Percentiles rank a stretch among this genome's conserved stretches.
Conservation (phyloP, 257 asterid species). For the Fraxinus pennsylvanica region DNA sequence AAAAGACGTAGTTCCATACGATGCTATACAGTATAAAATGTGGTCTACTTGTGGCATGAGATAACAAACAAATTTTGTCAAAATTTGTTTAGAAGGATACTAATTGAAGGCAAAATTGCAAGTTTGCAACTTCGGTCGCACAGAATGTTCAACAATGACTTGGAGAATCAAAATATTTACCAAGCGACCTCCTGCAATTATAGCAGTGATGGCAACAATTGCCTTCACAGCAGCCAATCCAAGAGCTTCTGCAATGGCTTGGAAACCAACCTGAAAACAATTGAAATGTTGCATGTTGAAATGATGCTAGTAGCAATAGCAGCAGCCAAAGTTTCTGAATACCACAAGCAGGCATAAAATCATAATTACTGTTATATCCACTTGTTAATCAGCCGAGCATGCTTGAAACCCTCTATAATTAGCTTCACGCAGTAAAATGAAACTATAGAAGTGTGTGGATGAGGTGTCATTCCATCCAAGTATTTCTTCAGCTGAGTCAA, state of each 20-base stretch:
- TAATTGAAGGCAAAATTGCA: slow-evolving; percentile 15
- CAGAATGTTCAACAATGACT: slow-evolving; percentile 25
- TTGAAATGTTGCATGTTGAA: slow-evolving; percentile 12
- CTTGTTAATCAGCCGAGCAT: slow-evolving; percentile 20
- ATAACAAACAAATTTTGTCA: not conserved
- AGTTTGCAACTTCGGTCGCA: slow-evolving; percentile 23
- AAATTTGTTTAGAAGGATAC: slow-evolving; percentile 16
- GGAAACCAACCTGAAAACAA: slow-evolving; percentile 76
- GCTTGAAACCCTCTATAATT: slow-evolving; percentile 20
- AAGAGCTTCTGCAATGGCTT: slow-evolving; percentile 98
- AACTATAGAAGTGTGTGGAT: slow-evolving; percentile 15
- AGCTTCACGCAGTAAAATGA: slow-evolving; percentile 17
- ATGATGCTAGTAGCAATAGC: slow-evolving; percentile 22
- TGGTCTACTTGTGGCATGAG: not conserved
- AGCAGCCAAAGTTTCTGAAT: slow-evolving; percentile 13
- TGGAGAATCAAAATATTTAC: slow-evolving; percentile 36
- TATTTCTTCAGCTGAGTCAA: not conserved
- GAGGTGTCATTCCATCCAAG: slow-evolving; percentile 10
- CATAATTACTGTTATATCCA: slow-evolving; percentile 18
- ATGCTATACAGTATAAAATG: not conserved
- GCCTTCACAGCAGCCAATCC: slow-evolving; percentile 99
- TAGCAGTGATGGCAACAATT: slow-evolving; percentile 92
- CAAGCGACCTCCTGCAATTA: slow-evolving; percentile 97
- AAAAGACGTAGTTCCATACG: not conserved
- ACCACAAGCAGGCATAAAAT: slow-evolving; percentile 12